phyloP scores from a whole-genome alignment of 768 basidiomycete species.

The Suillus lakei region DNA sequence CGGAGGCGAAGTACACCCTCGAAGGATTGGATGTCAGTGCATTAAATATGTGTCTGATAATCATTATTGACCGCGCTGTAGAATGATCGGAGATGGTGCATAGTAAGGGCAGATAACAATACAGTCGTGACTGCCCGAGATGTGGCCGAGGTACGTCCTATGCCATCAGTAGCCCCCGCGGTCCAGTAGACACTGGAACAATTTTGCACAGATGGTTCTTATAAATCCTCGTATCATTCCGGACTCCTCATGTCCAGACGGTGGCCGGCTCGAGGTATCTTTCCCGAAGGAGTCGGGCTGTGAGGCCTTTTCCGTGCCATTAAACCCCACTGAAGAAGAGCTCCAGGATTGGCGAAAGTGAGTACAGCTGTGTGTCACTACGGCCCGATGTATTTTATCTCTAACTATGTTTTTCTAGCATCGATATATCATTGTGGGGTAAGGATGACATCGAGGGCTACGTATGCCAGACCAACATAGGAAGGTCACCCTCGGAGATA shows the following conservation, averaged over 20 bases:
- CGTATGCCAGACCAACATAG: slow-evolving; percentile 53
- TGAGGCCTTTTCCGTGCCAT: slow-evolving; percentile 60
- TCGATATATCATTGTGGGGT: slow-evolving; percentile 58
- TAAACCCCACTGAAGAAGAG: slow-evolving; percentile 54
- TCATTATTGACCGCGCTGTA: slow-evolving; percentile 30
- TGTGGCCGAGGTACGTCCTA: slow-evolving; percentile 51
- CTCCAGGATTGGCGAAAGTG: slow-evolving; percentile 63
- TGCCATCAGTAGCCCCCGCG: neutral
- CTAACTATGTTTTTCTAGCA: slow-evolving; percentile 37
- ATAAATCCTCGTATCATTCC: slow-evolving; percentile 58
- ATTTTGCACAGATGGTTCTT: slow-evolving; percentile 60
- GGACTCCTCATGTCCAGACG: slow-evolving; percentile 49
- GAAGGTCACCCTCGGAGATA: slow-evolving; percentile 53
- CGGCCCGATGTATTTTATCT: neutral
- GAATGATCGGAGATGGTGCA: slow-evolving; percentile 76
- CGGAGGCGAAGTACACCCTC: slow-evolving; percentile 56
- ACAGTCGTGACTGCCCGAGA: slow-evolving; percentile 71
- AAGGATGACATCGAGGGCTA: slow-evolving; percentile 63
- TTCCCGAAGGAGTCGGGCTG: slow-evolving; percentile 67
- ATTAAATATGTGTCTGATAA: neutral
- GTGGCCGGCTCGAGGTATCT: slow-evolving; percentile 54
- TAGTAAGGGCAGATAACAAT: slow-evolving; percentile 60
- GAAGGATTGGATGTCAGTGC: slow-evolving; percentile 67
- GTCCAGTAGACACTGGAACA: neutral
- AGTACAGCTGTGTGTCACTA: slow-evolving; percentile 25